A percentile compares a stretch with the other conserved stretches of the same genome.
These are phyloP conservation scores for Xerocomellus intermedius DNA, from an alignment of 768 basidiomycete species.

Conservation along the genomic window DNA sequence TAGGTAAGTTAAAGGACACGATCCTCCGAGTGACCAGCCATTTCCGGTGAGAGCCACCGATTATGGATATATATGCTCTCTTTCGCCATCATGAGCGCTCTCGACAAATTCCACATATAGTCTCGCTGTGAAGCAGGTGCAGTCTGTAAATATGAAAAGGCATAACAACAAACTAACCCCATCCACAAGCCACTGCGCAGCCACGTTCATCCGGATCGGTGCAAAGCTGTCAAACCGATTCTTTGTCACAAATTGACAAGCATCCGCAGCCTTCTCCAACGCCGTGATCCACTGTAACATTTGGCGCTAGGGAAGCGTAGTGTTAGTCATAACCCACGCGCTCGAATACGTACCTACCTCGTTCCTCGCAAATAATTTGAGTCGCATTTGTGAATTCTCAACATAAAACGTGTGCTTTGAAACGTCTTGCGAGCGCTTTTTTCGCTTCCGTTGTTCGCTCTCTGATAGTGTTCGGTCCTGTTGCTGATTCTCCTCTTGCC, in stretches of 20 bases:
- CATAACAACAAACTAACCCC: conserved; percentile 56
- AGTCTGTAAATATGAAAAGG: neutral
- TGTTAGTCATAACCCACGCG: conserved; percentile 2
- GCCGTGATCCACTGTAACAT: conserved; percentile 98
- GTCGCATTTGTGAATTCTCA: conserved; percentile 82
- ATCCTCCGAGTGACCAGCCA: neutral
- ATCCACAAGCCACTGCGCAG: conserved; percentile 97
- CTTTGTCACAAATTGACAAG: conserved; percentile 71
- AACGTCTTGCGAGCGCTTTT: conserved; percentile 55
- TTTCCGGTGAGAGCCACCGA: conserved; percentile 96
- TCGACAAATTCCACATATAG: conserved; percentile 96
- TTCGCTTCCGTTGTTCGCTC: conserved; percentile 46
- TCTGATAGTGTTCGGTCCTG: conserved; percentile 16
- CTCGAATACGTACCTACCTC: conserved; percentile 47
- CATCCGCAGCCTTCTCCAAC: conserved; percentile 73
- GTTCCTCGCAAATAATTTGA: conserved; percentile 85
- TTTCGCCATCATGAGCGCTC: conserved; percentile 86
- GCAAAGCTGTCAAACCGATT: conserved; percentile 96
- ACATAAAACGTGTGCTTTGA: conserved; percentile 96
- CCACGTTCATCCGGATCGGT: conserved; percentile 88
- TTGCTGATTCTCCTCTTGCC: conserved; percentile 23
- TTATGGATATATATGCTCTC: conserved; percentile 94
- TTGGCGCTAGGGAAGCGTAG: conserved; percentile 57
- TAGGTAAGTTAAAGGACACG: neutral
- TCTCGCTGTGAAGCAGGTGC: conserved; percentile 60